Percentiles rank a stretch among this genome's conserved stretches.
These are phyloP conservation scores for Chaetoceros muelleri DNA, from an alignment of 108 stramenopile genomes.

Conservation along the genomic window DNA sequence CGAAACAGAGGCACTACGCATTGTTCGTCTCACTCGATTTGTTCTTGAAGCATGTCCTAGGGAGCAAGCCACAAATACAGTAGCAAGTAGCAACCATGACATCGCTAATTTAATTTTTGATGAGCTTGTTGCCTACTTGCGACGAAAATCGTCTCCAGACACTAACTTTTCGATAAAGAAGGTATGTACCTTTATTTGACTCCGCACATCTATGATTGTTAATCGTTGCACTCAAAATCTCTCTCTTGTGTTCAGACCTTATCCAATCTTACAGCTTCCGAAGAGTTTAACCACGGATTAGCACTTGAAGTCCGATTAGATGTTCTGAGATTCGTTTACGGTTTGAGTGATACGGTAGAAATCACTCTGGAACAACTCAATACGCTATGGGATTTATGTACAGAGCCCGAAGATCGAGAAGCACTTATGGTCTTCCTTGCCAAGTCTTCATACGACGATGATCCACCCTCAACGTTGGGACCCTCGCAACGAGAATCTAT, in stretches of 20 bases:
- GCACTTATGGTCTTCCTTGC: constrained; percentile 73
- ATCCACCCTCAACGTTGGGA: background rate
- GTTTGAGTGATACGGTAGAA: constrained; percentile 32
- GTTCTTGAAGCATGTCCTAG: constrained; percentile 66
- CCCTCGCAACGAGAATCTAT: background rate
- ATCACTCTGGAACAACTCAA: constrained; percentile 46
- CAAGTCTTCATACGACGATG: constrained; percentile 35
- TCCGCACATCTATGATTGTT: too few species aligned
- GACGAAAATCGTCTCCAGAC: constrained; percentile 14
- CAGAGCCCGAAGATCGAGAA: constrained; percentile 50
- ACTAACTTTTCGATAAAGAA: constrained; percentile 15
- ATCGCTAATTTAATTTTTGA: constrained; percentile 47
- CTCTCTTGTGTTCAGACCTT: too few species aligned
- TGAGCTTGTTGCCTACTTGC: constrained; percentile 66
- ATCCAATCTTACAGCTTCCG: background rate
- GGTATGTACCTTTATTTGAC: constrained; percentile 15
- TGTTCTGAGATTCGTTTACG: constrained; percentile 69
- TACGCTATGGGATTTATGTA: constrained; percentile 63
- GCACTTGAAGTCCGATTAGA: constrained; percentile 45
- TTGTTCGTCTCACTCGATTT: constrained; percentile 73
- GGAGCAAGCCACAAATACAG: constrained; percentile 35
- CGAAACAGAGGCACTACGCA: constrained; percentile 55
- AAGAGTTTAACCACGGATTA: background rate
- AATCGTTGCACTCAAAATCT: too few species aligned
- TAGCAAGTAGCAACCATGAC: constrained; percentile 17